Evolutionary conservation across 2,329 filamentous ascomycete genomes (phyloP), one percentile per base, ranked within the genome.

Genomic region (Trichoderma hamatum): DNA sequence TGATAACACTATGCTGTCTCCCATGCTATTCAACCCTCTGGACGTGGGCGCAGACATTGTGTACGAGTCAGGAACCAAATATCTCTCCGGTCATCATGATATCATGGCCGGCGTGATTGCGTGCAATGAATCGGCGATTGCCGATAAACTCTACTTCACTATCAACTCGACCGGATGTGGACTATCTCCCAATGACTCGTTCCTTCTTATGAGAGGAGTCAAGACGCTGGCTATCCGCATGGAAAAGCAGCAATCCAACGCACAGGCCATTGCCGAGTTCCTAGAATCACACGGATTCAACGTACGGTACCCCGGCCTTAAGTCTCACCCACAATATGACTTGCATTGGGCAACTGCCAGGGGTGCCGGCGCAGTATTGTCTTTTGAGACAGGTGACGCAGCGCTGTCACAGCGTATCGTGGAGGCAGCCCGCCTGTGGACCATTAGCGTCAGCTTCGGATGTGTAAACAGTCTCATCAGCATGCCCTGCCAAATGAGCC

Each of bases 401-500:
- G 83, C 85, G 9, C 82, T 97, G 36, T 96, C 92, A 5, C 93
- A 97, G 82, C 88, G 94, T 49, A 97, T 99, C 75, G 96, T 99
- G 5, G 96, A 98, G 82, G 92, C 92, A 34, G 92, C 96, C 2
- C 89, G 92, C 72, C 84, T 99, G 36, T 99, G 93, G 90, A 94
- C 92, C 39, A 99, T 99, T 74, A 96, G 92, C 73, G 96, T 99
- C 70, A 97, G 93, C 77, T 99, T 99, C 78, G 96, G 96, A 59
- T 98, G 96, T 79, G 96, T 99, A 73, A 99, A 99, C 83, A 97
- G 93, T 78, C 84, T 99, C 79, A 99, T 99, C 81, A 97, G 94
- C 83, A 97, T 99, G 95, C 95, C 96, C 10, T 99, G 96, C 82
- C 94, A 95, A 76, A 99, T 99, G 96, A 98, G 95, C 81, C 96